A percentile compares a stretch with the other conserved stretches of the same genome.
These are phyloP conservation scores for Cercospora janseana DNA, from an alignment of 2,329 filamentous ascomycete species.

Conservation along the genomic window DNA sequence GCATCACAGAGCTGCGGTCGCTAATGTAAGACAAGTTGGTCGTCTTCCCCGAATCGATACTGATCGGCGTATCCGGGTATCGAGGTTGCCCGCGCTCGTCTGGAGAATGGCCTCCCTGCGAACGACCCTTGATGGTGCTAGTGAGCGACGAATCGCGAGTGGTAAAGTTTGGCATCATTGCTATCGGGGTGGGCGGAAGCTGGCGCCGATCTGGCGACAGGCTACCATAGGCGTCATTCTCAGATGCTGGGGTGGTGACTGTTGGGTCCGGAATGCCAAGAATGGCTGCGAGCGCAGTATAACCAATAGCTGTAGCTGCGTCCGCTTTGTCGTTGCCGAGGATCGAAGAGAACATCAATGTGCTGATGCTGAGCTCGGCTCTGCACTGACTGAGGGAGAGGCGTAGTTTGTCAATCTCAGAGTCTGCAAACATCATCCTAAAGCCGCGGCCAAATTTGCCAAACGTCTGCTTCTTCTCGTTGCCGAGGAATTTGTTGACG, in stretches of 20 bases:
- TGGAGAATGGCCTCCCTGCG: not conserved
- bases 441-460: constrained; percentile 61
- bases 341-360: constrained; percentile 58
- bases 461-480: constrained; percentile 61
- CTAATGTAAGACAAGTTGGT: constrained; percentile 16
- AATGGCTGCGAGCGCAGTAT: constrained; percentile 64
- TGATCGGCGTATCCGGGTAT: constrained; percentile 3
- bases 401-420: constrained; percentile 61
- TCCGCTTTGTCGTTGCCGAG: constrained; percentile 58
- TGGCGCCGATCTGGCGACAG: constrained; percentile 15
- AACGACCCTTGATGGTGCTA: not conserved
- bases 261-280: constrained; percentile 46
- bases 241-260: not conserved
- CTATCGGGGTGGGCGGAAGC: constrained; percentile 10
- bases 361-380: constrained; percentile 58
- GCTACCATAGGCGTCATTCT: constrained; percentile 9
- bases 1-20: constrained; percentile 22
- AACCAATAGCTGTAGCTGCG: constrained; percentile 63
- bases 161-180: not conserved
- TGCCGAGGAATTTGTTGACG: constrained; percentile 60
- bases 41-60: constrained; percentile 13
- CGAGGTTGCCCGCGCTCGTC: constrained; percentile 4
- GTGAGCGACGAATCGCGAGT: constrained; percentile 8
- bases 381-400: constrained; percentile 57
- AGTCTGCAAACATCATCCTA: constrained; percentile 62